Evolutionary conservation across 805 yeast genomes (phyloP).

Genomic region (Metschnikowia gelsemii): DNA sequence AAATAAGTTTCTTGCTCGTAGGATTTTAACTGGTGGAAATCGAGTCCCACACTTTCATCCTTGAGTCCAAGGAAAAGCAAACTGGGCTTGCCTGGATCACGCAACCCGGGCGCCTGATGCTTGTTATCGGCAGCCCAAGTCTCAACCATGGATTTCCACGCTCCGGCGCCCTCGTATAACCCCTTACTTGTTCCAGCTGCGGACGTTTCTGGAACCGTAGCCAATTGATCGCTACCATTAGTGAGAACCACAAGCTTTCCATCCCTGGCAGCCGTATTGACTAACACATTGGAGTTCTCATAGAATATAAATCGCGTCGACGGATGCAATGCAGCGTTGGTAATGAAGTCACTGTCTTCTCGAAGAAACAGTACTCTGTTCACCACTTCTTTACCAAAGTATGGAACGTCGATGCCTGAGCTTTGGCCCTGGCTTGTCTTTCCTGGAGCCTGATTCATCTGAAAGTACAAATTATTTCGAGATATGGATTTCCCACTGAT

Average conservation of each 20-base stretch:
- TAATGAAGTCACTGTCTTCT: conserved; percentile 52
- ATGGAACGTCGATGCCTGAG: conserved; percentile 20
- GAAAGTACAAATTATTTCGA: conserved; percentile 4
- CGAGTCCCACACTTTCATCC: conserved; percentile 45
- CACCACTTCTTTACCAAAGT: conserved; percentile 52
- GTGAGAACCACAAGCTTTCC: conserved; percentile 36
- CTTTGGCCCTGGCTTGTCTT: not conserved
- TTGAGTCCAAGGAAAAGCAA: conserved; percentile 43
- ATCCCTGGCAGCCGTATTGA: conserved; percentile 26
- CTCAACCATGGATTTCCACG: conserved; percentile 15
- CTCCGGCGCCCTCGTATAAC: conserved; percentile 16
- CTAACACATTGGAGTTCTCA: conserved; percentile 31
- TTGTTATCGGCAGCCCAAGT: conserved; percentile 35
- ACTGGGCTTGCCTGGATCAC: conserved; percentile 37
- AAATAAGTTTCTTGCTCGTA: conserved; percentile 35
- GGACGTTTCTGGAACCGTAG: conserved; percentile 12
- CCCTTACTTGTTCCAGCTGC: conserved; percentile 24
- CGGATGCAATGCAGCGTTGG: conserved; percentile 43
- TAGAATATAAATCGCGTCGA: conserved; percentile 51
- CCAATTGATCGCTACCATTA: conserved; percentile 35
- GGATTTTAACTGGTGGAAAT: conserved; percentile 29
- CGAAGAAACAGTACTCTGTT: conserved; percentile 67
- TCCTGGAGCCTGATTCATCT: conserved; percentile 14
- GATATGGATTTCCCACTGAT: not conserved
- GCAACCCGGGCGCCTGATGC: conserved; percentile 39